Evolutionary conservation across 805 yeast species (phyloP), one percentile per base, ranked within the genome.

Genomic region (Naumovozyma baii): DNA sequence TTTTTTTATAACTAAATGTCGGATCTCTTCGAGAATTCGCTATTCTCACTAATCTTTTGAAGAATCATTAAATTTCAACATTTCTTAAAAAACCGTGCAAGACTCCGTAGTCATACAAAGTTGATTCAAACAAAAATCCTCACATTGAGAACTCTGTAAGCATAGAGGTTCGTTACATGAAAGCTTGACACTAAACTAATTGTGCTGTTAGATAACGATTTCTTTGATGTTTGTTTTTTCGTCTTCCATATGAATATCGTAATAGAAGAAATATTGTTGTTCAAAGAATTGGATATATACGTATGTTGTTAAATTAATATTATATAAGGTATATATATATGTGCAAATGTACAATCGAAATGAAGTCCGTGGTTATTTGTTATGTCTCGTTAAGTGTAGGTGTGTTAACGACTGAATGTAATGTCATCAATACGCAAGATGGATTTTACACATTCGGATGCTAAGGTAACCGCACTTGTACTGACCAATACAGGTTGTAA

Each of bases 381-480:
- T 22, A 22, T 7, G 26, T 22, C 7, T 22, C 26, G 26, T 22
- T 7, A 7, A 22, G 10, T 22, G 26, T 10, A 7, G 31, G 13
- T 22, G 12, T 22, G 5, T 61, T 68, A 83, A 61, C 95, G 77
- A 63, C 94, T 80, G 61, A 92, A 85, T 31, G 95, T 83, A 54
- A 92, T 94, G 63, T 94, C 99, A 64, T 92, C 99, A 55, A 92
- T 92, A 66, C 98, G 81, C 62, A 92, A 72, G 48, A 92, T 87
- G 34, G 95, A 83, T 68, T 92, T 94, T 43, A 90, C 97, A 49
- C 95, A 83, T 69, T 92, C 99, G 16, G 96, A 81, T 25, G 97
- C 96, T 52, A 92, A 74, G 12, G 94, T 79, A 42, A 92, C 80
- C 37, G 97, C 96, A 63, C 95, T 84, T 15, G 92, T 88, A 61